Evolutionary conservation across 139 green algal species (phyloP).

Genomic region (Coccomyxa sp.): DNA sequence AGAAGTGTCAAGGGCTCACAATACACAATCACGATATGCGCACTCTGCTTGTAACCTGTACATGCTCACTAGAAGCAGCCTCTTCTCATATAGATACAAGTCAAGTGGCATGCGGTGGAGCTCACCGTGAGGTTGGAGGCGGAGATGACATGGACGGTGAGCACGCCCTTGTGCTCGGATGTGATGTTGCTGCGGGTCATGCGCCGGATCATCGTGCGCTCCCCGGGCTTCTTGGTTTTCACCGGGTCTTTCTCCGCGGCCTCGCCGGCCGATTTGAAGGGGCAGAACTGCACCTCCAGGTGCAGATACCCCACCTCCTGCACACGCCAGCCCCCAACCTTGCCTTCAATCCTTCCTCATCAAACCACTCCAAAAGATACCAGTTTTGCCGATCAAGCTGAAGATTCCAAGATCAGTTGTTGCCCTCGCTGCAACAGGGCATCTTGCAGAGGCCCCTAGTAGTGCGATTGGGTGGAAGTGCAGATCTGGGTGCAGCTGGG

Average conservation of each 20-base stretch:
- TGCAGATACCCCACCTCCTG: conserved; percentile 15
- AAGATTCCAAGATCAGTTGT: too few species aligned
- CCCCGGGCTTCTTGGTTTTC: background rate
- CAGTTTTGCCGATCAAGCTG: too few species aligned
- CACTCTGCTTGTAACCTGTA: too few species aligned
- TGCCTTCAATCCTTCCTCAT: background rate
- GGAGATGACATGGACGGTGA: conserved; percentile 48
- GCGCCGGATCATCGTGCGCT: background rate
- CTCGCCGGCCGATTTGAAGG: conserved; percentile 23
- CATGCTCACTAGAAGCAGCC: too few species aligned
- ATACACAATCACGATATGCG: too few species aligned
- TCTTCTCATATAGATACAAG: too few species aligned
- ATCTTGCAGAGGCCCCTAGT: too few species aligned
- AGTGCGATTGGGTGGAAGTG: too few species aligned
- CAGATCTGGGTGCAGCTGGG: too few species aligned
- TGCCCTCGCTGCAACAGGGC: too few species aligned
- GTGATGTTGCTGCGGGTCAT: conserved; percentile 8
- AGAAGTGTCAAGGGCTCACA: too few species aligned
- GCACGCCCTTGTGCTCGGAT: conserved; percentile 34
- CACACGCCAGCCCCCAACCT: background rate
- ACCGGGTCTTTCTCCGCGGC: background rate
- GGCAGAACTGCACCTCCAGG: conserved; percentile 19
- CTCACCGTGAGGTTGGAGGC: conserved; percentile 43
- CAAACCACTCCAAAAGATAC: background rate
- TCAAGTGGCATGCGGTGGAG: too few species aligned